Conservation (phyloP, 176 grass and related monocot species). For the Tillandsia leiboldiana region DNA sequence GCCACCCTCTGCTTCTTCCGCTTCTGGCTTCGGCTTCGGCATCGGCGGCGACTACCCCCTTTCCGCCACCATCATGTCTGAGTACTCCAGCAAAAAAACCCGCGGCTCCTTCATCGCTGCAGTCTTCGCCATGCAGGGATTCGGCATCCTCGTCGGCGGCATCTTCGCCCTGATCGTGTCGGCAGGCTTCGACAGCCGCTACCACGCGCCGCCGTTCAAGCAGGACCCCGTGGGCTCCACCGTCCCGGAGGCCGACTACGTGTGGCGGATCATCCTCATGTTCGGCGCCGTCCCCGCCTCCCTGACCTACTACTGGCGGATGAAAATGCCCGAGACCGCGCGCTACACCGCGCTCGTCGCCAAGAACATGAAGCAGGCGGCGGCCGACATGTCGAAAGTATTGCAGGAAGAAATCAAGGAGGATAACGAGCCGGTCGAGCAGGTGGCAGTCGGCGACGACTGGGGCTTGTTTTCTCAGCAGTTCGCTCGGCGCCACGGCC, state of each 20-base stretch:
- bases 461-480: slow-evolving; percentile 44
- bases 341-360: slow-evolving; percentile 63
- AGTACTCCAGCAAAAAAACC: slow-evolving; percentile 52
- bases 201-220: background rate
- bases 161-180: slow-evolving; percentile 28
- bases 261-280: slow-evolving; percentile 62
- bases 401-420: slow-evolving; percentile 40
- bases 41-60: slow-evolving; percentile 71
- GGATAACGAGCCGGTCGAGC: slow-evolving; percentile 11
- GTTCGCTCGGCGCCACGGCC: slow-evolving; percentile 36
- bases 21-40: slow-evolving; percentile 76
- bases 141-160: slow-evolving; percentile 51
- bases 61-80: slow-evolving; percentile 62
- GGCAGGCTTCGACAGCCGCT: background rate
- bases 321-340: slow-evolving; percentile 68
- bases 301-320: slow-evolving; percentile 56
- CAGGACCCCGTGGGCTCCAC: slow-evolving; percentile 16
- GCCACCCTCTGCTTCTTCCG: slow-evolving; percentile 62
- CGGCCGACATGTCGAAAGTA: slow-evolving; percentile 52
- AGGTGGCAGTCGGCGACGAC: background rate
- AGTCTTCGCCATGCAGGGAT: slow-evolving; percentile 62
- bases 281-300: slow-evolving; percentile 38
- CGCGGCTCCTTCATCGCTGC: slow-evolving; percentile 51
- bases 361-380: slow-evolving; percentile 38
- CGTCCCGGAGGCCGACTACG: slow-evolving; percentile 42